A percentile compares a stretch with the other conserved stretches of the same genome.
phyloP scores from a whole-genome alignment of 306 rosid genomes.

The Pachyrhizus erosus region DNA sequence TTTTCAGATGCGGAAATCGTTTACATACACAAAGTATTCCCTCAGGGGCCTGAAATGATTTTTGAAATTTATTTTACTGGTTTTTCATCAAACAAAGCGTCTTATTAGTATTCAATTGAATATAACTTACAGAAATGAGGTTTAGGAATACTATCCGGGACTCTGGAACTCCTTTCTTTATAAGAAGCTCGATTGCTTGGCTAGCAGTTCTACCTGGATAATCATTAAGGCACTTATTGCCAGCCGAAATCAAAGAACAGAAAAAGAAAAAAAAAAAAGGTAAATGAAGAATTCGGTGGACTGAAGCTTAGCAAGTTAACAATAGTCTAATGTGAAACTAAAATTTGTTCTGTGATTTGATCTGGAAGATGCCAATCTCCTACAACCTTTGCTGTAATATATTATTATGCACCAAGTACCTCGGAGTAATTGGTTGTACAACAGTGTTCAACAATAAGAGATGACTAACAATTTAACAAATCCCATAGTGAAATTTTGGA shows the following conservation, averaged over 20 bases:
- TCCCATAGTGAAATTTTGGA: background rate
- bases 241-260: background rate
- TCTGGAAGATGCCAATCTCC: slow-evolving; percentile 9
- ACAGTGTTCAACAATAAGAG: background rate
- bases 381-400: background rate
- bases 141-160: slow-evolving; percentile 84
- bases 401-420: background rate
- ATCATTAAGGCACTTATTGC: slow-evolving; percentile 16
- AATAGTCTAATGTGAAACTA: background rate
- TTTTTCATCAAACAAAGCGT: background rate
- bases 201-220: slow-evolving; percentile 81
- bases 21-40: slow-evolving; percentile 80
- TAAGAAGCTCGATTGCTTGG: slow-evolving; percentile 89
- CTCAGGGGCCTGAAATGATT: slow-evolving; percentile 74
- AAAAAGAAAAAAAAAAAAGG: background rate
- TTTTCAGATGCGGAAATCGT: slow-evolving; percentile 77
- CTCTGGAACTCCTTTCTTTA: slow-evolving; percentile 91
- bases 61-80: slow-evolving; percentile 9
- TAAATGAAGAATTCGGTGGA: background rate
- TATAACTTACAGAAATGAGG: slow-evolving; percentile 78
- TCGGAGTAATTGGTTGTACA: background rate
- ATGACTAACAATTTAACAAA: background rate
- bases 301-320: background rate
- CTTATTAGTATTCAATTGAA: slow-evolving; percentile 1
- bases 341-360: background rate